Conservation (phyloP, 805 yeast species). For the Candida vartiovaarae region DNA sequence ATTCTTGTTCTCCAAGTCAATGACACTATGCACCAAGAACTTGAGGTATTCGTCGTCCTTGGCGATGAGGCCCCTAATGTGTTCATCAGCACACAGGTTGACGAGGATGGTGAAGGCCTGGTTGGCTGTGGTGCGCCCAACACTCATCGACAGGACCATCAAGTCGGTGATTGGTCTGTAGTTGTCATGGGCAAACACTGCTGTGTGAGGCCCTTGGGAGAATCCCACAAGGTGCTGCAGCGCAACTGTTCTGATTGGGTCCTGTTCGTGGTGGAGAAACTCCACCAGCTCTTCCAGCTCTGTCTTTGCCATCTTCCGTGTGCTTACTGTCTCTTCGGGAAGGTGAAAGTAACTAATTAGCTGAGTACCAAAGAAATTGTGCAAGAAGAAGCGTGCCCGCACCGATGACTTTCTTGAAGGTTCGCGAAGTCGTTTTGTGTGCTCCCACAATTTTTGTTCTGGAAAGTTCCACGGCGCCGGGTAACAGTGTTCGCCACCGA, state of each 20-base stretch:
- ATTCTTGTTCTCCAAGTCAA: conserved; percentile 50
- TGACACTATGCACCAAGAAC: conserved; percentile 38
- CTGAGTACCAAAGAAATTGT: too few relatives aligned
- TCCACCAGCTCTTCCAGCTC: conserved; percentile 54
- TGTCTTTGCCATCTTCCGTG: conserved; percentile 9
- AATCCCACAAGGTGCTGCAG: conserved; percentile 77
- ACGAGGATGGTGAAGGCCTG: conserved; percentile 75
- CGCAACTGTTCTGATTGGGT: conserved; percentile 77
- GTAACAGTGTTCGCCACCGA: too few relatives aligned
- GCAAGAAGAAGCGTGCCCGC: too few relatives aligned
- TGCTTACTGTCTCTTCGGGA: too few relatives aligned
- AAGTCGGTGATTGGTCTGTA: conserved; percentile 67
- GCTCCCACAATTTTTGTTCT: too few relatives aligned
- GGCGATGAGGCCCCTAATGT: conserved; percentile 57
- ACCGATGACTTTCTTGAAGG: background rate
- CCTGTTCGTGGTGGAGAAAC: conserved; percentile 76
- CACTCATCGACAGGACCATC: conserved; percentile 48
- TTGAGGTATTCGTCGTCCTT: conserved; percentile 52
- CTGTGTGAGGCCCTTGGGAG: conserved; percentile 62
- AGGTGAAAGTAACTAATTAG: too few relatives aligned
- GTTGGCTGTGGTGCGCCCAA: conserved; percentile 46
- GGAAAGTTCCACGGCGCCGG: too few relatives aligned
- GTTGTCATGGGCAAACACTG: conserved; percentile 63
- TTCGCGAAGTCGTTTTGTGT: background rate
- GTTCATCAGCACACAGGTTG: conserved; percentile 68